Conservation (phyloP, 352 stramenopile genomes). For the Globisporangium emineosum region DNA sequence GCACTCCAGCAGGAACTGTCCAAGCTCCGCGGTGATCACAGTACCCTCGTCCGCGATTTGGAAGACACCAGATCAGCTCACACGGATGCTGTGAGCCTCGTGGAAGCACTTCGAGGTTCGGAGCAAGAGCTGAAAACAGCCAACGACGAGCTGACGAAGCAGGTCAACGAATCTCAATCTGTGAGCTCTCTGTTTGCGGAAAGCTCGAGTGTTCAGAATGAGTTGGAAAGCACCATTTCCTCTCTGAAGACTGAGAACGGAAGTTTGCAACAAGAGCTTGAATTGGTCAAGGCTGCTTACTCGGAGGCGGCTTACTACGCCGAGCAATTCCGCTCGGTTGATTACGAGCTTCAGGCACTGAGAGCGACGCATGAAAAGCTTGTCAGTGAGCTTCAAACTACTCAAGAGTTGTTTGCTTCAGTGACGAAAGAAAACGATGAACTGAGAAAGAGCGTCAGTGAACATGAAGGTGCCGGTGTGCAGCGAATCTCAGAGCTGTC, state of each 20-base stretch:
- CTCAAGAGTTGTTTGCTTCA: neutral
- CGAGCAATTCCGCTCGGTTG: constrained; percentile 23
- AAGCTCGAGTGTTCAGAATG: constrained; percentile 13
- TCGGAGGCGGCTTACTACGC: constrained; percentile 34
- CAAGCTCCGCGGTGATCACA: constrained; percentile 26
- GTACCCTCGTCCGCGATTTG: constrained; percentile 19
- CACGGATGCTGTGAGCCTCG: neutral
- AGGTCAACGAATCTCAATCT: constrained; percentile 31
- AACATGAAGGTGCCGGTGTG: constrained; percentile 2
- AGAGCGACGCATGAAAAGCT: constrained; percentile 13
- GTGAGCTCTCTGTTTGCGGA: constrained; percentile 19
- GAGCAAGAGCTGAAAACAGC: constrained; percentile 32
- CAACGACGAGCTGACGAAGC: constrained; percentile 25
- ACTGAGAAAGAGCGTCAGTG: neutral
- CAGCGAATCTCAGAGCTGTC: constrained; percentile 9
- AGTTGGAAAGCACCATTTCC: constrained; percentile 13
- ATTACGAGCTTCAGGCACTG: constrained; percentile 27
- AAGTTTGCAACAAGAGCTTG: constrained; percentile 36
- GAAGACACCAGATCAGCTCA: constrained; percentile 16
- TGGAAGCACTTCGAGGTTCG: constrained; percentile 21
- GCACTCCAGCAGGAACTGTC: constrained; percentile 28
- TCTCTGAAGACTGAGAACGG: constrained; percentile 16
- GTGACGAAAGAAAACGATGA: constrained; percentile 8
- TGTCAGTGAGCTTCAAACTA: constrained; percentile 4
- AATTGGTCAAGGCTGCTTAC: constrained; percentile 27